phyloP scores from a whole-genome alignment of 108 stramenopile genomes.

The Fragilaria radians region DNA sequence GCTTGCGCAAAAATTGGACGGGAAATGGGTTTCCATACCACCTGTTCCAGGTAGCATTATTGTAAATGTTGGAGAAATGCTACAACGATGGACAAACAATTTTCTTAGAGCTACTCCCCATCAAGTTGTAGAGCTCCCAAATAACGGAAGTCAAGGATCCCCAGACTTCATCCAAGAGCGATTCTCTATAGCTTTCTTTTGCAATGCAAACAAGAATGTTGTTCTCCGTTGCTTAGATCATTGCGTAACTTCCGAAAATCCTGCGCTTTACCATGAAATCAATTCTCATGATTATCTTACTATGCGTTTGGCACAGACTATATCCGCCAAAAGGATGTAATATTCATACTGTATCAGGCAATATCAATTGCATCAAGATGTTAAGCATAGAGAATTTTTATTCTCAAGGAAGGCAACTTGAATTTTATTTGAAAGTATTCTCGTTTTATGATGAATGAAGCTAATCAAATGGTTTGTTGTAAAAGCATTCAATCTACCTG shows the following conservation, averaged over 20 bases:
- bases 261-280: slow-evolving; percentile 14
- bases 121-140: slow-evolving; percentile 13
- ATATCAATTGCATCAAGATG: no score
- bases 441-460: no score
- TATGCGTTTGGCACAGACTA: slow-evolving; percentile 21
- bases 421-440: no score
- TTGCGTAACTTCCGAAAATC: background rate
- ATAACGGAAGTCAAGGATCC: background rate
- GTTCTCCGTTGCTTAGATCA: slow-evolving; percentile 14
- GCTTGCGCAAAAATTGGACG: slow-evolving; percentile 33
- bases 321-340: slow-evolving; percentile 6
- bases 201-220: slow-evolving; percentile 34
- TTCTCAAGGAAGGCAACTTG: no score
- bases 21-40: slow-evolving; percentile 47
- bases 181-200: slow-evolving; percentile 40
- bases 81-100: slow-evolving; percentile 31
- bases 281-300: slow-evolving; percentile 31
- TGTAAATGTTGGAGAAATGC: slow-evolving; percentile 30
- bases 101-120: slow-evolving; percentile 24
- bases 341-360: no score
- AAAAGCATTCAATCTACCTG: no score
- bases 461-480: no score
- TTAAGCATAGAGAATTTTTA: no score
- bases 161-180: slow-evolving; percentile 18
- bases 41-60: slow-evolving; percentile 28